Evolutionary conservation across 768 basidiomycete species (phyloP).

Genomic region (Inosperma sp.): DNA sequence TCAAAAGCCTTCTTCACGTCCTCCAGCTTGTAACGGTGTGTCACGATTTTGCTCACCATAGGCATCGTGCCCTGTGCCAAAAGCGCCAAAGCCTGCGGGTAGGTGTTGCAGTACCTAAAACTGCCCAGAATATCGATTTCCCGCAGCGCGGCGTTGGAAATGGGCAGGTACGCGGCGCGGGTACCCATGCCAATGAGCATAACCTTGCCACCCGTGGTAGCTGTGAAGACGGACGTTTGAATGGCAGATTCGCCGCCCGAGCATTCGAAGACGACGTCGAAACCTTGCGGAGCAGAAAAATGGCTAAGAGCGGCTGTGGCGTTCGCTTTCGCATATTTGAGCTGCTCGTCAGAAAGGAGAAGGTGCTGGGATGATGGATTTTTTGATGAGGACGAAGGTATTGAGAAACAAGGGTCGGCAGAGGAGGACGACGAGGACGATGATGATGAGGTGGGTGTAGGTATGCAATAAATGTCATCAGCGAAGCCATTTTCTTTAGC

Average conservation of each 20-base stretch:
- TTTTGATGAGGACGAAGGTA: not conserved
- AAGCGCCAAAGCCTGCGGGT: conserved; percentile 77
- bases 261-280: conserved; percentile 93
- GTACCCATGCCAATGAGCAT: conserved; percentile 97
- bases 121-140: conserved; percentile 93
- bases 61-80: conserved; percentile 41
- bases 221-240: conserved; percentile 85
- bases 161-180: conserved; percentile 74
- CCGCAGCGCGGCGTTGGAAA: conserved; percentile 74
- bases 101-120: conserved; percentile 89
- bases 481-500: conserved; percentile 74
- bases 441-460: conserved; percentile 9
- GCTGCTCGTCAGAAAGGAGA: conserved; percentile 31
- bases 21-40: conserved; percentile 66
- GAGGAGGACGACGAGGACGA: conserved; percentile 11
- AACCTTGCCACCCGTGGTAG: conserved; percentile 81
- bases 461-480: conserved; percentile 54
- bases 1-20: conserved; percentile 76
- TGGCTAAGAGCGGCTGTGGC: conserved; percentile 46
- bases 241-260: conserved; percentile 91
- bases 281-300: conserved; percentile 69
- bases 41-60: conserved; percentile 54
- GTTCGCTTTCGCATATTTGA: conserved; percentile 58
- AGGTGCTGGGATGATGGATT: not conserved
- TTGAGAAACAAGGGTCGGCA: conserved; percentile 12